Evolutionary conservation across 768 basidiomycete genomes (phyloP), one percentile per base, ranked within the genome.

Genomic region (Auriscalpium orientale): DNA sequence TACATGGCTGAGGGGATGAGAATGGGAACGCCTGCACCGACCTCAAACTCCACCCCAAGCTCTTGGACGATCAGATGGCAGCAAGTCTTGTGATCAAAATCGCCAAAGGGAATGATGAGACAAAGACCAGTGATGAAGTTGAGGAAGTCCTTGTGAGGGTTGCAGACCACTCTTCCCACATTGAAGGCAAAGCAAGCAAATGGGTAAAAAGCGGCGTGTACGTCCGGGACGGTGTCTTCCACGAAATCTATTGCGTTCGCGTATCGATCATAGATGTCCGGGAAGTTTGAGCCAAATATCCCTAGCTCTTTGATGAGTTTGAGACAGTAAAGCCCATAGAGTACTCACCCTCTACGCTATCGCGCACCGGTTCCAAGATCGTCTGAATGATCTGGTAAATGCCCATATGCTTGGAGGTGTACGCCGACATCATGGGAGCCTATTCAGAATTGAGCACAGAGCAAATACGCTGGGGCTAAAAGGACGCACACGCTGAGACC

Each of bases 1-100:
- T 56, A 59, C 2, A 59, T 15, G 2, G 58, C 58, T 3, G 58
- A 56, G 1, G 58, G 58, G 45, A 59, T 55, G 36, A 52, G 51
- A 7, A 59, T 59, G 5, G 58, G 58, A 2, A 21, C 18, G 5
- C 58, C 58, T 1, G 58, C 21, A 2, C 40, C 43, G 12, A 59
- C 11, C 40, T 59, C 49, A 46, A 59, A 59, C 18, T 18, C 48
- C 21, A 38, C 37, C 1, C 55, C 55, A 16, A 59, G 58, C 46
- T 59, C 58, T 20, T 33, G 3, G 36, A 59, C 33, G 13, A 35
- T 6, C 6, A 59, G 51, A 18, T 46, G 50, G 20, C 46, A n/a
- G 9, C 9, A n/a, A 8, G 9, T 28, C 10, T 48, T 13, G 10
- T 34, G 49, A 28, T 59, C 55, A 35, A 59, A 59, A 2, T 1